These are phyloP conservation scores for slime mould (Dictyostelium discoideum) DNA, from an alignment of 78 protist genomes.

Conservation along the genomic window DNA sequence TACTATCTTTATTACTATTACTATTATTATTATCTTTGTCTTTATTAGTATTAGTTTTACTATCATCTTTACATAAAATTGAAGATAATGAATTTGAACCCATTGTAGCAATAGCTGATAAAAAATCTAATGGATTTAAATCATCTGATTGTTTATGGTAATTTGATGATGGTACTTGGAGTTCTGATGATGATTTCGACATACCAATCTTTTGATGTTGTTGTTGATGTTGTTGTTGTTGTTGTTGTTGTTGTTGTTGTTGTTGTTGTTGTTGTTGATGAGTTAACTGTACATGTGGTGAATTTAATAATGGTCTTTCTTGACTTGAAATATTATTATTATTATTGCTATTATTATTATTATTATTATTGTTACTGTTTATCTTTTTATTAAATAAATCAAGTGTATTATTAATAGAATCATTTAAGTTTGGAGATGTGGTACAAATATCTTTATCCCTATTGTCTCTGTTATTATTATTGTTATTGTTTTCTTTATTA, in stretches of 20 bases:
- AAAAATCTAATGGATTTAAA: slow-evolving; percentile 2
- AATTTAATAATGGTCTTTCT: not conserved
- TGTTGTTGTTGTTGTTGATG: not conserved
- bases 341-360: not conserved
- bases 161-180: not conserved
- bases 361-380: not conserved
- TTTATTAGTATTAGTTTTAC: not conserved
- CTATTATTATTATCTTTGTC: not conserved
- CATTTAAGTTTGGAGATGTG: not conserved
- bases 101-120: slow-evolving; percentile 7
- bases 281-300: not conserved
- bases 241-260: not conserved
- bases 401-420: not conserved
- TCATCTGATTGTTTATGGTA: not conserved
- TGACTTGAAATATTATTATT: not conserved
- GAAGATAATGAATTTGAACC: not conserved
- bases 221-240: not conserved
- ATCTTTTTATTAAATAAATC: not conserved
- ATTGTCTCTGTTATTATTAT: not conserved
- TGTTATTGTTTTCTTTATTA: not conserved
- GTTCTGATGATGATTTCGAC: slow-evolving; percentile 13
- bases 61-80: not conserved
- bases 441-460: not conserved
- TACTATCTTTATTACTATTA: not conserved
- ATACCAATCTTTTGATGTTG: not conserved